Evolutionary conservation across 371 early-diverging fungal species (phyloP), one percentile per base, ranked within the genome.

Genomic region (Mucor lusitanicus): DNA sequence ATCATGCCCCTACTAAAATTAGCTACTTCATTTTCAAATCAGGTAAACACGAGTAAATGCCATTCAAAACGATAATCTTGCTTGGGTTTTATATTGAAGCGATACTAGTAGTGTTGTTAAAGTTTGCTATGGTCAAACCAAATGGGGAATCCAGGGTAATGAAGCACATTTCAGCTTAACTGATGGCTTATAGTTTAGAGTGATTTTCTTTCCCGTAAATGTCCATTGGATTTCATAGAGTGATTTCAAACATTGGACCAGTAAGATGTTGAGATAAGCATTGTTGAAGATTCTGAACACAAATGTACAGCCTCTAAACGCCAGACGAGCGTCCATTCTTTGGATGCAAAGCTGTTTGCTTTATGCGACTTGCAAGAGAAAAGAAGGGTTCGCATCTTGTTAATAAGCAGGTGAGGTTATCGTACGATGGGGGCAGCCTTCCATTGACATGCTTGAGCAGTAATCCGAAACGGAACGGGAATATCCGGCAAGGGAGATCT

Each of bases 401-500:
- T 44, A 19, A n/a, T 2, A n/a, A n/a, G 19, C 19, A n/a, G 7
- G n/a, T 19, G 44, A 7, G 19, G 1, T 44, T 44, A 6, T 44
- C 44, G n/a, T 44, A 44, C 19, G 44, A 44, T 44, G n/a, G 19
- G 5, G 7, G 0, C 4, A 30, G 2, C 30, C 9, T 35, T 19
- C 44, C n/a, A n/a, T 44, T 6, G 19, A 44, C 44, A 44, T 37
- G n/a, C n/a, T 37, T 37, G 37, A n/a, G 44, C 44, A 44, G 44
- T 44, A 44, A 44, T 44, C 37, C 8, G 0, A 37, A 30, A 30
- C 46, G 61, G 46, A 44, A 46, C 61, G 61, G 61, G 33, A 61
- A 46, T 46, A 61, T 61, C 61, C 61, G 61, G 61, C 32, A 46
- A 54, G 12, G 13, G 25, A 58, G 56, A 30, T 55, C 32, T 28